Percentiles rank a stretch among this genome's conserved stretches.
Evolutionary conservation across 495 filamentous ascomycete genomes (phyloP).

Genomic region (Aspergillus taichungensis): DNA sequence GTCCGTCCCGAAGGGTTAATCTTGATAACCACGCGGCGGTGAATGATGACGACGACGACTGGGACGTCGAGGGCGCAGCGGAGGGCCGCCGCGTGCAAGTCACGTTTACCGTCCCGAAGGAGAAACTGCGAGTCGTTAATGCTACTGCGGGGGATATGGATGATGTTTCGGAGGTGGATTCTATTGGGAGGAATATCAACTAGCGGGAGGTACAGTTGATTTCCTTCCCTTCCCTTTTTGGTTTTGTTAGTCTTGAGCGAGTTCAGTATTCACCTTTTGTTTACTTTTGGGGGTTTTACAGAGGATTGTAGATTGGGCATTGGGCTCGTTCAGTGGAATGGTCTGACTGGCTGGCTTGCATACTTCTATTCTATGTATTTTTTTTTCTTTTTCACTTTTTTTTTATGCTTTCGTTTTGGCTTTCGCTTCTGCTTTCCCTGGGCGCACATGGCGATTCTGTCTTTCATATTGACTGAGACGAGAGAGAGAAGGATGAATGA

Average conservation of each 20-base stretch:
- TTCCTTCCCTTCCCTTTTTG: neutral
- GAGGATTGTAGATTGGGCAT: too few relatives aligned
- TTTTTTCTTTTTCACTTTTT: neutral
- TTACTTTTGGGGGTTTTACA: too few relatives aligned
- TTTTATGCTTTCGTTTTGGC: neutral
- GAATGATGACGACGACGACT: conserved; percentile 54
- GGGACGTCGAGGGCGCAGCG: conserved; percentile 82
- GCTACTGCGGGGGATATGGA: conserved; percentile 32
- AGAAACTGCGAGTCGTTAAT: conserved; percentile 81
- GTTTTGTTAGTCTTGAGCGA: too few relatives aligned
- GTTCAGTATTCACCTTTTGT: too few relatives aligned
- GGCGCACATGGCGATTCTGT: neutral
- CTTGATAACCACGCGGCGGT: conserved; percentile 13
- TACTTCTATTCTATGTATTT: neutral
- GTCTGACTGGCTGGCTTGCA: too few relatives aligned
- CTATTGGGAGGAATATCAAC: conserved; percentile 17
- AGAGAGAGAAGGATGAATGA: conserved; percentile 5
- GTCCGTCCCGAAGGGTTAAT: neutral
- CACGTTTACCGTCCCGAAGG: conserved; percentile 87
- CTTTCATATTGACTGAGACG: neutral
- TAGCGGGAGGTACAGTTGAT: neutral
- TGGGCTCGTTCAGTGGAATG: too few relatives aligned
- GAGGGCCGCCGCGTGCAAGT: conserved; percentile 78
- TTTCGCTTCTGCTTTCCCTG: conserved; percentile 2
- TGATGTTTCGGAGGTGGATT: conserved; percentile 22